Evolutionary conservation across 495 filamentous ascomycete species (phyloP).

Genomic region (Lasiosphaeria ovina): DNA sequence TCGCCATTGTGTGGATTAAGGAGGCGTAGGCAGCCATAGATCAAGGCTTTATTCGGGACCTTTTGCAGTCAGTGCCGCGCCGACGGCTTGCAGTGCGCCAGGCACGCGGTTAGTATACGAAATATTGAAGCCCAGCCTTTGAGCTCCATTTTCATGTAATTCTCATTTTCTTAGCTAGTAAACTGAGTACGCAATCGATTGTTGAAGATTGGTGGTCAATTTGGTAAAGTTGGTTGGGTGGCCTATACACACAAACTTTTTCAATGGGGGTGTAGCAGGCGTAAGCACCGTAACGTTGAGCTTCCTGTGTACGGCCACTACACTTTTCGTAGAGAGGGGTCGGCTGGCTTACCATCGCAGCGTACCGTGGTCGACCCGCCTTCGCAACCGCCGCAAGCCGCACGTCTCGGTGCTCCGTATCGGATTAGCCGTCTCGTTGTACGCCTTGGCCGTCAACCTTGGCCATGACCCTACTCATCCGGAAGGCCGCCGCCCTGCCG

Average conservation of each 20-base stretch:
- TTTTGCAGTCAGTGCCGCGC: background rate
- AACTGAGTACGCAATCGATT: background rate
- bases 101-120: background rate
- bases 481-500: too few relatives aligned
- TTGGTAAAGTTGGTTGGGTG: background rate
- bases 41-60: background rate
- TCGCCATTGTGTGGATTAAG: background rate
- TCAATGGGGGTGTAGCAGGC: background rate
- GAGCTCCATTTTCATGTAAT: background rate
- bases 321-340: too few relatives aligned
- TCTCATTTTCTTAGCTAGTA: background rate
- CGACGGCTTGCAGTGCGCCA: background rate
- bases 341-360: too few relatives aligned
- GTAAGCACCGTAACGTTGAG: too few relatives aligned
- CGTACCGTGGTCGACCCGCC: too few relatives aligned
- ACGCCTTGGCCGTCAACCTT: too few relatives aligned
- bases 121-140: background rate
- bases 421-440: too few relatives aligned
- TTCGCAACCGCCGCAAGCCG: too few relatives aligned
- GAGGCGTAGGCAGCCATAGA: background rate
- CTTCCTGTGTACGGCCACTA: too few relatives aligned
- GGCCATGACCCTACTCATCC: too few relatives aligned
- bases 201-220: background rate
- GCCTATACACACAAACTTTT: background rate
- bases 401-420: too few relatives aligned